phyloP scores from a whole-genome alignment of 768 basidiomycete species.

The Boletus barrowsii region DNA sequence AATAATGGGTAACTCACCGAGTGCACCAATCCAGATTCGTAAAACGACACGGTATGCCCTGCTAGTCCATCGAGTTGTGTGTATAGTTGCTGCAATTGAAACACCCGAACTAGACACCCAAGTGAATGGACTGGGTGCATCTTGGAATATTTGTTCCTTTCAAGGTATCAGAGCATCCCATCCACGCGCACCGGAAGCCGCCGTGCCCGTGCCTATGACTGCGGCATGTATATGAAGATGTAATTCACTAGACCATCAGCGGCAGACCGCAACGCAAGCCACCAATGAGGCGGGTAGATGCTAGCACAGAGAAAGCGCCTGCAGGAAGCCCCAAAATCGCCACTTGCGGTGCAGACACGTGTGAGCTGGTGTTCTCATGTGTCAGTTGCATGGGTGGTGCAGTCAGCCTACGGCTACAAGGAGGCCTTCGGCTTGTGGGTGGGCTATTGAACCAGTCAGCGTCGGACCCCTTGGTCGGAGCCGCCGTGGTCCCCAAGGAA shows the following conservation, averaged over 20 bases:
- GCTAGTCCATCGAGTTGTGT: too few species aligned
- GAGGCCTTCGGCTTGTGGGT: background rate
- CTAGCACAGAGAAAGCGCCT: background rate
- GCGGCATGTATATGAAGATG: background rate
- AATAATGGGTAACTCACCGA: too few species aligned
- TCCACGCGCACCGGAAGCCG: slow-evolving; percentile 10
- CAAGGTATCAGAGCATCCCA: slow-evolving; percentile 1
- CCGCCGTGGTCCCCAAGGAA: background rate
- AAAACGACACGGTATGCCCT: too few species aligned
- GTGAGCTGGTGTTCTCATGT: background rate
- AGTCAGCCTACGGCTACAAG: background rate
- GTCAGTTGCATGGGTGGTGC: background rate
- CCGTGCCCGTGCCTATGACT: background rate
- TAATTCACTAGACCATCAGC: background rate
- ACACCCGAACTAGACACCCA: background rate
- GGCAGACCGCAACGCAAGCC: background rate
- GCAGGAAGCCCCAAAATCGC: background rate
- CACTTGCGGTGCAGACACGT: background rate
- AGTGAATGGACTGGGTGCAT: slow-evolving; percentile 2
- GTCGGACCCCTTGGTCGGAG: background rate
- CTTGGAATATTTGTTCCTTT: slow-evolving; percentile 6
- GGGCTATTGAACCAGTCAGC: background rate
- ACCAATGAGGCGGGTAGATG: background rate
- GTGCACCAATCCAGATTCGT: too few species aligned
- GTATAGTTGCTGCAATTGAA: background rate